phyloP scores from a whole-genome alignment of 2,329 filamentous ascomycete species.

The Microcera coccophila region DNA sequence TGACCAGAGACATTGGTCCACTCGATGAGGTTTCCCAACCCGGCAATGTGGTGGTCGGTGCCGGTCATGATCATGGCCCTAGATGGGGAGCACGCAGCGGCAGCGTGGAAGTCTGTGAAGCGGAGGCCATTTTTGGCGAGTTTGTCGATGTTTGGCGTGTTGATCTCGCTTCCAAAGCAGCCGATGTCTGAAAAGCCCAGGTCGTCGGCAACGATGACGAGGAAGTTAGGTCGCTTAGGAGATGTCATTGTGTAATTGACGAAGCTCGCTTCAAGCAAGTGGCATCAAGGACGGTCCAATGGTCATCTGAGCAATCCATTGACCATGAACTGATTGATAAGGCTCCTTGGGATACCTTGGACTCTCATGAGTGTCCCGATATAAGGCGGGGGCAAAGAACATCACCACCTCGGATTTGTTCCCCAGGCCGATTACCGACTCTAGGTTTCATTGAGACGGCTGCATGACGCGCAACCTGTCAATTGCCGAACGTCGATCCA shows the following conservation, averaged over 20 bases:
- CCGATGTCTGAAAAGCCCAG: slow-evolving; percentile 54
- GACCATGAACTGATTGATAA: background rate
- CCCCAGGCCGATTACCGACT: slow-evolving; percentile 11
- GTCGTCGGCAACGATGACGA: slow-evolving; percentile 3
- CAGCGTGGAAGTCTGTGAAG: slow-evolving; percentile 61
- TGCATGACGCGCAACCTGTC: slow-evolving; percentile 5
- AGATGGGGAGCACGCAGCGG: slow-evolving; percentile 59
- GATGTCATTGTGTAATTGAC: slow-evolving; percentile 6
- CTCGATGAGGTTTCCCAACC: slow-evolving; percentile 41
- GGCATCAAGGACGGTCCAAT: background rate
- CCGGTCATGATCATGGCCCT: slow-evolving; percentile 62
- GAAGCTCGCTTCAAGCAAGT: too few relatives aligned
- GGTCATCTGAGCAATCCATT: background rate
- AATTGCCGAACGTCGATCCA: background rate
- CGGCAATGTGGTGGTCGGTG: slow-evolving; percentile 31
- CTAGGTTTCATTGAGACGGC: background rate
- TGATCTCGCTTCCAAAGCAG: slow-evolving; percentile 58
- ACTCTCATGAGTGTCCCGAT: background rate
- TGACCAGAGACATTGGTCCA: slow-evolving; percentile 21
- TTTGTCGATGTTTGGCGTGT: slow-evolving; percentile 56
- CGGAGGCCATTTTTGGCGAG: slow-evolving; percentile 48
- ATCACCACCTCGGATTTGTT: slow-evolving; percentile 7
- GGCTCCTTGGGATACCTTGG: background rate
- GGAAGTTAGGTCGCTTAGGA: slow-evolving; percentile 1
- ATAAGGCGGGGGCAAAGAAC: slow-evolving; percentile 3